These are phyloP conservation scores for Jatropha curcas DNA, from an alignment of 345 rosid species.

Conservation along the genomic window DNA sequence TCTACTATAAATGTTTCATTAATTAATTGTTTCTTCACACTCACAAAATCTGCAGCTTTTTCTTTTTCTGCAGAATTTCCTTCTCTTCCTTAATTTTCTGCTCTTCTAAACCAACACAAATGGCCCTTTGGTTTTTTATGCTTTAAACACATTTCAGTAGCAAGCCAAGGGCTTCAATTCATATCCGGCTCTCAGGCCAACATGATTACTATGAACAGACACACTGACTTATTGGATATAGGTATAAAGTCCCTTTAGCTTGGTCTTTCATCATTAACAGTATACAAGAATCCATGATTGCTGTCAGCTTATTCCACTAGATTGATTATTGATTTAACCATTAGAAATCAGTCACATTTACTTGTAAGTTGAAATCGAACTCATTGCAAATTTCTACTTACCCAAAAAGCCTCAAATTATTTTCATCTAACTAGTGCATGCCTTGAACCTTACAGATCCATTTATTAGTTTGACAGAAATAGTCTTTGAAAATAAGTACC, in stretches of 20 bases:
- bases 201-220: neutral
- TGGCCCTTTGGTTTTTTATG: too few relatives aligned
- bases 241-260: too few relatives aligned
- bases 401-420: too few relatives aligned
- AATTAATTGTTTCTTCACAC: too few relatives aligned
- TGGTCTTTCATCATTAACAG: neutral
- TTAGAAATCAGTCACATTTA: neutral
- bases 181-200: neutral
- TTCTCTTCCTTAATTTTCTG: neutral
- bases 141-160: neutral
- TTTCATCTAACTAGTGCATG: too few relatives aligned
- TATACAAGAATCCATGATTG: neutral
- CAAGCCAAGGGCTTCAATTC: neutral
- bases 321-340: neutral
- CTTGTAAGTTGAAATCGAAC: neutral
- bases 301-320: neutral
- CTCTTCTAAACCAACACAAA: too few relatives aligned
- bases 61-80: too few relatives aligned
- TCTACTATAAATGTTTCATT: too few relatives aligned
- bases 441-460: neutral
- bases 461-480: neutral
- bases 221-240: neutral
- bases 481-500: too few relatives aligned
- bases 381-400: neutral
- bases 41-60: too few relatives aligned